Conservation (phyloP, 225 moss, liverwort and hornwort species). For the Pseudisothecium myosuroides region DNA sequence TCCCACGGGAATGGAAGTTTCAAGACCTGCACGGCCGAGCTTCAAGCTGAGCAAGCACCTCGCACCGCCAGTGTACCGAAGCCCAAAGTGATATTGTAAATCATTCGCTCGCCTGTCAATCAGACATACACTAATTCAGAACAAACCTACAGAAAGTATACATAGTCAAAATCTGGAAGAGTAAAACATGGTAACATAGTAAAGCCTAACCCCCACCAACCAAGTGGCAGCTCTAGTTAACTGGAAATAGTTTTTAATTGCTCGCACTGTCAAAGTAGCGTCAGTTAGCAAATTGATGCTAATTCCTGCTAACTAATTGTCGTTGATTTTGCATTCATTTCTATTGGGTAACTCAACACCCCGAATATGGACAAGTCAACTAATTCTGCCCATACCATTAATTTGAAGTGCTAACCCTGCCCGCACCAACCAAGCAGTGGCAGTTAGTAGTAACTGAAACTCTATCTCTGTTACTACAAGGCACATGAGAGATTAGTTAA, state of each 20-base stretch:
- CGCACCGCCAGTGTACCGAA: constrained; percentile 88
- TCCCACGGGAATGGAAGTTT: constrained; percentile 74
- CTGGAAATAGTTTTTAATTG: too few species aligned
- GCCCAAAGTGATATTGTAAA: constrained; percentile 87
- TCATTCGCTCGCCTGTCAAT: constrained; percentile 74
- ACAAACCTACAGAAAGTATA: not conserved
- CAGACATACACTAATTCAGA: not conserved
- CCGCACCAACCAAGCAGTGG: not conserved
- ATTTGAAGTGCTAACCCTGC: not conserved
- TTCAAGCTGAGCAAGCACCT: constrained; percentile 72
- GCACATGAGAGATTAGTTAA: not conserved
- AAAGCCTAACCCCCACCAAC: not conserved
- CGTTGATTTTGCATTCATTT: not conserved
- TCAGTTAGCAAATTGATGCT: not conserved
- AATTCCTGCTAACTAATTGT: not conserved
- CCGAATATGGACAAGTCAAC: not conserved
- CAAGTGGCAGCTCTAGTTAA: not conserved
- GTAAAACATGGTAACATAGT: not conserved
- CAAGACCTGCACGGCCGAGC: constrained; percentile 61
- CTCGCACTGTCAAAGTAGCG: not conserved
- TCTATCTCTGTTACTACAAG: not conserved
- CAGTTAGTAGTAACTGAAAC: not conserved
- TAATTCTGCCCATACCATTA: not conserved
- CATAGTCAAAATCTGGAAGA: not conserved
- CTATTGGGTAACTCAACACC: not conserved